A percentile compares a stretch with the other conserved stretches of the same genome.
phyloP scores from a whole-genome alignment of 306 rosid species.

The Vigna mungo region DNA sequence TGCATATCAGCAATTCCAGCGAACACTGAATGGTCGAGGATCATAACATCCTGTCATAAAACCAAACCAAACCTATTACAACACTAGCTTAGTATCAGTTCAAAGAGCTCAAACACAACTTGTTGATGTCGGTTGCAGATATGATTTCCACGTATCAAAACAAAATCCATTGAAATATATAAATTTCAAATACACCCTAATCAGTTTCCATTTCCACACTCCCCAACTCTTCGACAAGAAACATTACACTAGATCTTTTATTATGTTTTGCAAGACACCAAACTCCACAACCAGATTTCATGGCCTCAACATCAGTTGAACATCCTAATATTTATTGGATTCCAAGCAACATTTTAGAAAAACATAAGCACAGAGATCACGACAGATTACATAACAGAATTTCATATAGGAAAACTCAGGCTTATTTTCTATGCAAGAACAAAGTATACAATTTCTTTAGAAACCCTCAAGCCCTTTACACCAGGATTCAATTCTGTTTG shows the following conservation, averaged over 20 bases:
- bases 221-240: background rate
- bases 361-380: background rate
- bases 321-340: background rate
- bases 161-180: constrained; percentile 2
- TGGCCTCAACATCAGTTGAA: background rate
- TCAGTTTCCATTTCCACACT: background rate
- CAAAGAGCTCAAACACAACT: constrained; percentile 1
- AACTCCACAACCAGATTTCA: background rate
- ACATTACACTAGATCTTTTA: background rate
- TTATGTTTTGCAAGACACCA: background rate
- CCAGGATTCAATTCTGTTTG: background rate
- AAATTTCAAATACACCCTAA: constrained; percentile 12
- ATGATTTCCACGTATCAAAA: constrained; percentile 9
- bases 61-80: constrained; percentile 39
- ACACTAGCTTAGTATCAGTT: constrained; percentile 12
- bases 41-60: constrained; percentile 85
- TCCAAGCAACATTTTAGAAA: constrained; percentile 12
- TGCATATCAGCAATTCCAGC: constrained; percentile 89
- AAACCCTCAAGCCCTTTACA: background rate
- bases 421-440: background rate
- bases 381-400: background rate
- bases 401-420: background rate
- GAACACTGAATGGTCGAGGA: constrained; percentile 85
- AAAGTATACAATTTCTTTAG: background rate
- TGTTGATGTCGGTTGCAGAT: background rate